Evolutionary conservation across 83 land plant genomes (phyloP), one percentile per base, ranked within the genome.

Genomic region (Thuja plicata): DNA sequence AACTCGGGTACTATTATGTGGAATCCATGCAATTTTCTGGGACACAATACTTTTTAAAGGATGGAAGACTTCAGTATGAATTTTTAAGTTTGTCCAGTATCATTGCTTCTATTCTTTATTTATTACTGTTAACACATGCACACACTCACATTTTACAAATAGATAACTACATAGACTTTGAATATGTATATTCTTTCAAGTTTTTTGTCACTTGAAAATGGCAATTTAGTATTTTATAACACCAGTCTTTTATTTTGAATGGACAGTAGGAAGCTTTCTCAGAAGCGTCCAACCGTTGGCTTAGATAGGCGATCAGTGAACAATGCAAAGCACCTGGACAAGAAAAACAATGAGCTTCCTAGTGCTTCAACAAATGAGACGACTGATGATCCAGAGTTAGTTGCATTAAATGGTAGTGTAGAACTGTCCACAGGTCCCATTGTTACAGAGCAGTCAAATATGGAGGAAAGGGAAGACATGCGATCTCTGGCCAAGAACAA

Each of bases 261-360:
- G 52, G 76, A 82, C 91, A 92, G 95, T 86, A 94, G 91, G 93
- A 93, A 92, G 89, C 50, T 76, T 24, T 70, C 88, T 13, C 89
- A 73, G 54, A 87, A 92, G 27, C 87, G 32, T 21, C 79, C 70
- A 32, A 79, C 90, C 55, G 30, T 73, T 21, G 76, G 88, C 78
- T 85, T 85, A 85, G 66, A 85, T 85, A 54, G 66, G 46, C 35
- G 66, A 85, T 15, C 66, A 35, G 41, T 40, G 46, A 38, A 66
- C 79, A 62, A 87, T 87, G 16, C 88, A 87, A 62, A 40, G 41
- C 6, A 19, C 40, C 15, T 70, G 74, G 8, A 34, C 32, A 66
- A 41, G 13, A 71, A 87, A 30, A 66, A 87, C 3, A 60, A 41
- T 27, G 78, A 87, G 71, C 74, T 62, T 87, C 77, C 48, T 66